phyloP scores from a whole-genome alignment of 441 rosid species.

The Eutrema salsugineum region DNA sequence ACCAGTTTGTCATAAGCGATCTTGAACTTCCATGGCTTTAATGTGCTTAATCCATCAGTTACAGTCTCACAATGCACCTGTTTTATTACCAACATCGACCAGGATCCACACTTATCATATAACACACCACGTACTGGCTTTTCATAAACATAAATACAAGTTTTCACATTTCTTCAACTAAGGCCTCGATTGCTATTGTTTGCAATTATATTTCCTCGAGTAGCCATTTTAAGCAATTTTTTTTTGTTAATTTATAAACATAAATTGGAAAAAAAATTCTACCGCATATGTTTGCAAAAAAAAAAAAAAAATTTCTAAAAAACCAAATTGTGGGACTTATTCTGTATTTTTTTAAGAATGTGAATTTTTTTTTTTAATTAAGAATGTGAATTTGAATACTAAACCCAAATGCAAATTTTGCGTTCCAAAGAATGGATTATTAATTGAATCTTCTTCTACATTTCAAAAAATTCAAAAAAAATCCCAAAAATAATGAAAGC shows the following conservation, averaged over 20 bases:
- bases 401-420: neutral
- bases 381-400: too few relatives aligned
- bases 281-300: neutral
- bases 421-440: neutral
- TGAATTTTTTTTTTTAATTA: too few relatives aligned
- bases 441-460: neutral
- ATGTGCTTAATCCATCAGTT: constrained; percentile 42
- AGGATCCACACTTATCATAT: neutral
- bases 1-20: constrained; percentile 90
- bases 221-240: neutral
- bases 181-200: neutral
- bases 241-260: neutral
- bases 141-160: neutral
- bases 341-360: neutral
- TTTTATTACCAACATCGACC: neutral
- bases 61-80: constrained; percentile 84
- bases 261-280: too few relatives aligned
- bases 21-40: constrained; percentile 71
- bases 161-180: too few relatives aligned
- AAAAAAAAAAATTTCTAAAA: neutral
- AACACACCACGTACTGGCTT: neutral
- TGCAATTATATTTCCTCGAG: neutral
- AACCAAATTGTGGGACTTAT: too few relatives aligned
- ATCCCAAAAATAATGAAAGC: neutral
- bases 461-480: neutral